Evolutionary conservation across 371 early-diverging fungal species (phyloP).

Genomic region (Ordospora colligata): DNA sequence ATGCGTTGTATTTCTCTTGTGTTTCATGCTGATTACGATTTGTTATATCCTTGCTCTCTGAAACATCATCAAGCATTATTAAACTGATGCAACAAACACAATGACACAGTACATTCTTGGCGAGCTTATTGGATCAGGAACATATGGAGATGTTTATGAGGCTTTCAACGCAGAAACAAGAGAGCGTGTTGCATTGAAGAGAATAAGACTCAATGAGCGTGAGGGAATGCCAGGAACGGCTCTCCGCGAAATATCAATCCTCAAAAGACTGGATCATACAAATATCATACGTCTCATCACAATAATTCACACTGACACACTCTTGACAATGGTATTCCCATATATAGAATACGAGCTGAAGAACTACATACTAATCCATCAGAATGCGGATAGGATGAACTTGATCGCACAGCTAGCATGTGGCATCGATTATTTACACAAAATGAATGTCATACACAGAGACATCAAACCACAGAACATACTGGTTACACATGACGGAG

Average conservation of each 20-base stretch:
- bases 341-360: conserved; percentile 83
- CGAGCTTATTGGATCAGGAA: conserved; percentile 59
- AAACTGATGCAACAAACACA: not conserved
- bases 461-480: conserved; percentile 82
- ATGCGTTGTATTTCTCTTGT: not conserved
- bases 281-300: conserved; percentile 84
- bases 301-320: conserved; percentile 82
- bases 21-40: not conserved
- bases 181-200: conserved; percentile 58
- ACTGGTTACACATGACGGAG: conserved; percentile 51
- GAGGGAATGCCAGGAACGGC: conserved; percentile 65
- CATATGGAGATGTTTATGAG: conserved; percentile 61
- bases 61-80: not conserved
- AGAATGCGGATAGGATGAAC: conserved; percentile 63
- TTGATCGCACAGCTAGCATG: conserved; percentile 74
- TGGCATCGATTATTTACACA: conserved; percentile 73
- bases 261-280: conserved; percentile 79
- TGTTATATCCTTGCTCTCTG: not conserved
- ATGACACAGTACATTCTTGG: conserved; percentile 60
- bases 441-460: conserved; percentile 69
- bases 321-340: conserved; percentile 82
- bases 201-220: conserved; percentile 56
- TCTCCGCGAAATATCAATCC: conserved; percentile 88
- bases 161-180: conserved; percentile 57
- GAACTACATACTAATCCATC: conserved; percentile 74